A percentile compares a stretch with the other conserved stretches of the same genome.
phyloP scores from a whole-genome alignment of 441 rosid species.

The Gossypium armourianum region DNA sequence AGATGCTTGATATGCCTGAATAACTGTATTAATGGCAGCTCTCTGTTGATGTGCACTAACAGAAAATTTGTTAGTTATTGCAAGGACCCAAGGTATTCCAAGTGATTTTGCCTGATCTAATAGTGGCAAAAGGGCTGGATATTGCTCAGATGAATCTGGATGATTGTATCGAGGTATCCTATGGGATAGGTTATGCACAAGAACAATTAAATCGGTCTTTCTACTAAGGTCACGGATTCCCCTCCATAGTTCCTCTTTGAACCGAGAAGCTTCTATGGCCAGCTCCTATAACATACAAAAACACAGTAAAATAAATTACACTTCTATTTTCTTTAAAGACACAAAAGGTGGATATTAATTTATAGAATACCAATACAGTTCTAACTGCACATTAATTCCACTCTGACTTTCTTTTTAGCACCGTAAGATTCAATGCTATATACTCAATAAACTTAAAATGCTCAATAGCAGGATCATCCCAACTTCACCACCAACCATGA shows the following conservation, averaged over 20 bases:
- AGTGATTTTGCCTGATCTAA: constrained; percentile 80
- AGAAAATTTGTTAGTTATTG: constrained; percentile 87
- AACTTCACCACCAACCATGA: constrained; percentile 4
- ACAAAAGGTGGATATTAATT: not conserved
- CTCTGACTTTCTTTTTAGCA: not conserved
- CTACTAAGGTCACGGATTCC: constrained; percentile 66
- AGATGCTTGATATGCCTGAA: constrained; percentile 69
- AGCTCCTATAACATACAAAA: constrained; percentile 42
- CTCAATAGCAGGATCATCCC: not conserved
- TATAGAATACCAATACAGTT: not conserved
- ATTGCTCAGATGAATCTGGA: constrained; percentile 36
- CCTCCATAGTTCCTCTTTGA: constrained; percentile 85
- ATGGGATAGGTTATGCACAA: constrained; percentile 89
- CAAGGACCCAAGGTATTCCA: constrained; percentile 93
- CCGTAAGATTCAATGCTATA: not conserved
- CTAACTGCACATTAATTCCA: not conserved
- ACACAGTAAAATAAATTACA: not conserved
- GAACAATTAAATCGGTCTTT: constrained; percentile 74
- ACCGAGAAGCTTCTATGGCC: constrained; percentile 49
- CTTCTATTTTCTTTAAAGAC: not conserved
- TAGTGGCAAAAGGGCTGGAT: constrained; percentile 67
- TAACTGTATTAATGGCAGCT: constrained; percentile 55
- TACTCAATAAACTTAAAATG: not conserved
- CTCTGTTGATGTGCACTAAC: constrained; percentile 95
- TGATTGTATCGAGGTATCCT: constrained; percentile 58